These are phyloP conservation scores for Fusarium oxysporum DNA, from an alignment of 2,329 filamentous ascomycete species.

Conservation along the genomic window DNA sequence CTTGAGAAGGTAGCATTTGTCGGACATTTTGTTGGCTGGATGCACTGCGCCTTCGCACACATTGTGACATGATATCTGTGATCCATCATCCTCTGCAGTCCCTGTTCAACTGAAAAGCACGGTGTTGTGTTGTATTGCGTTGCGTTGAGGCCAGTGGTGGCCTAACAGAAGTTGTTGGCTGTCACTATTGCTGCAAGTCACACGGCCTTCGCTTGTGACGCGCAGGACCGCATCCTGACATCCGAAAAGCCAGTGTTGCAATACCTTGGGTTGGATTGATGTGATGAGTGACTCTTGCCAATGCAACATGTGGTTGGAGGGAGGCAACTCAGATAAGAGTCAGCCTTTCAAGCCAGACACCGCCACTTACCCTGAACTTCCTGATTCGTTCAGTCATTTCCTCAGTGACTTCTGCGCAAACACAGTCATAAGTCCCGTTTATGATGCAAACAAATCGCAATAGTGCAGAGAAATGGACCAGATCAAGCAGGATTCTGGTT, in stretches of 20 bases:
- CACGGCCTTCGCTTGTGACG: constrained; percentile 32
- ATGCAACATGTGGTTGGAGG: neutral
- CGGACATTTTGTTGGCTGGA: neutral
- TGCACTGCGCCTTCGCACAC: neutral
- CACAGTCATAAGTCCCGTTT: neutral
- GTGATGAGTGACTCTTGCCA: constrained; percentile 3
- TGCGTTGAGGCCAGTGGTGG: neutral
- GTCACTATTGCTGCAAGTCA: constrained; percentile 28
- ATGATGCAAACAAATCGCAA: neutral
- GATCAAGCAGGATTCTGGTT: neutral
- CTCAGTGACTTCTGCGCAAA: constrained; percentile 7
- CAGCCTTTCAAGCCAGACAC: neutral
- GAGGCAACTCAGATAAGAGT: neutral
- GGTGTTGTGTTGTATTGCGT: neutral
- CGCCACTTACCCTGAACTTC: constrained; percentile 6
- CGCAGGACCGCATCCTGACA: constrained; percentile 16
- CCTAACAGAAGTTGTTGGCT: neutral
- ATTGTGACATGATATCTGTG: neutral
- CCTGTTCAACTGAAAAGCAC: constrained; percentile 6
- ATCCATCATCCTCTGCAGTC: neutral
- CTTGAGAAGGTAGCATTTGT: neutral
- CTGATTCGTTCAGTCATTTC: constrained; percentile 10
- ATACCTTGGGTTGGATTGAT: neutral
- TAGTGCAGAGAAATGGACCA: neutral
- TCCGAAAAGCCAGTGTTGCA: neutral